Evolutionary conservation across 2,329 filamentous ascomycete species (phyloP), one percentile per base, ranked within the genome.

Genomic region (Colletotrichum aenigma): DNA sequence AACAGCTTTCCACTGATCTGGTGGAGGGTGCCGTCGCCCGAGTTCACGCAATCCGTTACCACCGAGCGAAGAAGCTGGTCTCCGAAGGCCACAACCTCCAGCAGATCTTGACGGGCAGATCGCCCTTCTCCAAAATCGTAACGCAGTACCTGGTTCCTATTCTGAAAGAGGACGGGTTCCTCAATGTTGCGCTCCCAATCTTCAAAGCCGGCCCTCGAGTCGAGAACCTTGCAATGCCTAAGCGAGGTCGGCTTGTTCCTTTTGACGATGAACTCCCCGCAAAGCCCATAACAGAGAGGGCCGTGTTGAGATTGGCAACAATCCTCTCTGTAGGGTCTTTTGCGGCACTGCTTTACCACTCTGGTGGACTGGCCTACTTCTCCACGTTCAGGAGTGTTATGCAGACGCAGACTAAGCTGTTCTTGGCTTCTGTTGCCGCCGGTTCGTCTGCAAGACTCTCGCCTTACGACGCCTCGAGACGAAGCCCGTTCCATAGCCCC

Each of bases 191-290:
- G 1, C n/a, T 43, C 1, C 71, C 71, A 2, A 70, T 74, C 26
- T 36, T 48, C 66, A 38, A 48, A 3, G 71, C 71, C 4, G 60
- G 34, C 28, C 71, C 64, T 18, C 60, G 36, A 28, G 52, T 74
- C 34, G 26, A 60, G 10, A 66, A 34, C 8, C 34, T 70, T 10
- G 34, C 71, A 1, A 3, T 70, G 15, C 71, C 66, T 1, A 48
- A 70, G 3, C n/a, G 71, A 21, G 16, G 5, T 2, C 36, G 66
- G 3, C 12, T 74, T 4, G 48, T 74, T 1, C 71, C 66, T 4
- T 70, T 70, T 7, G 36, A 74, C 26, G 66, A 70, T 26, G 71
- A 74, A 13, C 71, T 74, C 18, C 58, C 71, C 7, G 34, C 58
- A 3, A 30, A 6, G 5, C 71, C 66, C 3, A 26, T 74, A 4